Evolutionary conservation across 441 rosid species (phyloP).

Genomic region (Geranium incanum): DNA sequence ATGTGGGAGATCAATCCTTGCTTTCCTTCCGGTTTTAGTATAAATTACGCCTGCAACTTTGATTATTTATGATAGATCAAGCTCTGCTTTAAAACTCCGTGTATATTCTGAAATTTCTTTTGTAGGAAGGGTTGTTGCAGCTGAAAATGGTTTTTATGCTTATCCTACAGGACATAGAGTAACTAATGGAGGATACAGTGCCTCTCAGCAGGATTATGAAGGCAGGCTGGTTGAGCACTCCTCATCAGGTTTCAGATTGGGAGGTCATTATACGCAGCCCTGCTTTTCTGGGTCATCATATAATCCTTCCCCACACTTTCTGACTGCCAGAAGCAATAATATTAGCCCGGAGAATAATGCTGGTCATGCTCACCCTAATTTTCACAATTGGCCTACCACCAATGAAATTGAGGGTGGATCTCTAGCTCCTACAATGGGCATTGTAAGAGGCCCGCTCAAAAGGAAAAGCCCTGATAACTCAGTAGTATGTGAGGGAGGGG

Average conservation of each 20-base stretch:
- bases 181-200: constrained; percentile 13
- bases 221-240: constrained; percentile 18
- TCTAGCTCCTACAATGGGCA: constrained; percentile 17
- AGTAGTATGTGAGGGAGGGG: constrained; percentile 19
- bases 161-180: constrained; percentile 20
- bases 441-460: constrained; percentile 24
- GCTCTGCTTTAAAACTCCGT: constrained; percentile 10
- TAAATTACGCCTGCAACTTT: neutral
- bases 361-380: constrained; percentile 16
- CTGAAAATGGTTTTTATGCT: constrained; percentile 19
- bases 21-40: neutral
- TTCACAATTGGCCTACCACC: constrained; percentile 10
- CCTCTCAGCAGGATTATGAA: constrained; percentile 16
- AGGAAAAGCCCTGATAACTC: constrained; percentile 21
- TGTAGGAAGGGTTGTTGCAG: constrained; percentile 28
- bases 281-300: constrained; percentile 16
- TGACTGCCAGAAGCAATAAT: constrained; percentile 21
- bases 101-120: neutral
- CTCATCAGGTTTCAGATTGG: constrained; percentile 19
- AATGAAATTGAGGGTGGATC: constrained; percentile 24
- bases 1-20: too few species aligned
- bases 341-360: constrained; percentile 19
- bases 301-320: constrained; percentile 19
- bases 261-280: constrained; percentile 18
- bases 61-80: constrained; percentile 4